Conservation (phyloP, 495 filamentous ascomycete species). For the Penicillium silybi region DNA sequence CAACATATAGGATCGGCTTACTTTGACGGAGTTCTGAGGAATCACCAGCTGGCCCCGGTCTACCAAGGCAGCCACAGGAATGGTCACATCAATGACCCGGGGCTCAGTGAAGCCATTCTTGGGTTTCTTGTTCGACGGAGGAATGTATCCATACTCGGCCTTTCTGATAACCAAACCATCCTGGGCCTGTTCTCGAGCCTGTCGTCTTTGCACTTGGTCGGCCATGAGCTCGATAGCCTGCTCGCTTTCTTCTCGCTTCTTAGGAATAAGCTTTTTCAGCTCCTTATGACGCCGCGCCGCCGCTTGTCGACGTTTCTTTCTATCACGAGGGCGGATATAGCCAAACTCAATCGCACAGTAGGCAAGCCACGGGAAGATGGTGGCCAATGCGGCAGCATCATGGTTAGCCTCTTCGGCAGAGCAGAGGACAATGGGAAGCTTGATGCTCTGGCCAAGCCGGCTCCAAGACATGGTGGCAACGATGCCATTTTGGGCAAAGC, state of each 20-base stretch:
- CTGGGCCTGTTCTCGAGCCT: constrained; percentile 35
- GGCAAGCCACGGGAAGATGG: constrained; percentile 45
- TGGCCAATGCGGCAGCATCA: constrained; percentile 35
- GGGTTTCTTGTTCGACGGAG: constrained; percentile 23
- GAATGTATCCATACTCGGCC: constrained; percentile 42
- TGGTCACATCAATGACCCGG: constrained; percentile 42
- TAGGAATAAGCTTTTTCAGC: constrained; percentile 38
- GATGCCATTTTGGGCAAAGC: constrained; percentile 32
- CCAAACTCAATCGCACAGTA: constrained; percentile 50
- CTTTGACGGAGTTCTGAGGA: constrained; percentile 37
- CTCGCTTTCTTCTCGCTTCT: constrained; percentile 44
- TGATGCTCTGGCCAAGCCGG: constrained; percentile 40
- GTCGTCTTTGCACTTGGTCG: constrained; percentile 45
- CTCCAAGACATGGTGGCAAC: constrained; percentile 39
- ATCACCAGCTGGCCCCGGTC: constrained; percentile 47
- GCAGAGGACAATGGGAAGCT: constrained; percentile 38
- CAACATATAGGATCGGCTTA: constrained; percentile 7
- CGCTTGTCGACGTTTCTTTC: constrained; percentile 31
- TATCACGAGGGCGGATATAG: constrained; percentile 39
- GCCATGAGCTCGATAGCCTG: constrained; percentile 51
- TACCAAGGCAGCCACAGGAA: constrained; percentile 46
- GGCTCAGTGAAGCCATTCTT: constrained; percentile 23
- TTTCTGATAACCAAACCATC: constrained; percentile 38
- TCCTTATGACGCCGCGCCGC: constrained; percentile 36
- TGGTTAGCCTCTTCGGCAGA: constrained; percentile 33